Evolutionary conservation across 345 rosid genomes (phyloP).

Genomic region (Ceriops zippeliana): DNA sequence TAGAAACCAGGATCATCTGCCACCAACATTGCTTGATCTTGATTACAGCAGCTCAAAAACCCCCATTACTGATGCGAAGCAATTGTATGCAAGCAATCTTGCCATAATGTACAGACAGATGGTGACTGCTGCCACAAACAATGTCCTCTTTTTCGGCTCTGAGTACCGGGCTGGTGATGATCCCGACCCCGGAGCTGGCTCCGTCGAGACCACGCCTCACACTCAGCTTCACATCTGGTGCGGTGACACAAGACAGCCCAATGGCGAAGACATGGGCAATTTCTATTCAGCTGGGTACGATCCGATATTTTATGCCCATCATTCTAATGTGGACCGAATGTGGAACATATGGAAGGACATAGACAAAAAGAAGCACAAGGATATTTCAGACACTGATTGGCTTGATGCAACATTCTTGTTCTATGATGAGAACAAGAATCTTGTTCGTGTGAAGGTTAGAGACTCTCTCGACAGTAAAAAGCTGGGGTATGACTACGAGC

Average conservation of each 20-base stretch:
- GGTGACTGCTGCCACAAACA: conserved; percentile 17
- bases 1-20: conserved; percentile 32
- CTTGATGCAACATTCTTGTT: conserved; percentile 16
- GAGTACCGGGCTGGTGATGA: conserved; percentile 7
- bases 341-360: conserved; percentile 23
- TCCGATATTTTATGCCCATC: conserved; percentile 24
- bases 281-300: conserved; percentile 24
- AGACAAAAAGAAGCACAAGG: neutral
- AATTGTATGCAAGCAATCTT: no score
- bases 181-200: neutral
- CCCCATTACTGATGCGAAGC: no score
- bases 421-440: conserved; percentile 18
- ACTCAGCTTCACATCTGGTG: conserved; percentile 19
- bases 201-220: conserved; percentile 16
- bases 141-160: conserved; percentile 13
- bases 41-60: conserved; percentile 19
- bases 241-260: neutral
- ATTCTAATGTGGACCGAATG: conserved; percentile 23
- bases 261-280: conserved; percentile 25
- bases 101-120: conserved; percentile 18
- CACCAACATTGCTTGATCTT: conserved; percentile 37
- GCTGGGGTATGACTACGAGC: conserved; percentile 22
- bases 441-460: conserved; percentile 5
- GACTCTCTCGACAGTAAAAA: conserved; percentile 13
- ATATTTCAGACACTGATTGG: conserved; percentile 13